Evolutionary conservation across 2,329 filamentous ascomycete genomes (phyloP).

Genomic region (Scedosporium minutisporum): DNA sequence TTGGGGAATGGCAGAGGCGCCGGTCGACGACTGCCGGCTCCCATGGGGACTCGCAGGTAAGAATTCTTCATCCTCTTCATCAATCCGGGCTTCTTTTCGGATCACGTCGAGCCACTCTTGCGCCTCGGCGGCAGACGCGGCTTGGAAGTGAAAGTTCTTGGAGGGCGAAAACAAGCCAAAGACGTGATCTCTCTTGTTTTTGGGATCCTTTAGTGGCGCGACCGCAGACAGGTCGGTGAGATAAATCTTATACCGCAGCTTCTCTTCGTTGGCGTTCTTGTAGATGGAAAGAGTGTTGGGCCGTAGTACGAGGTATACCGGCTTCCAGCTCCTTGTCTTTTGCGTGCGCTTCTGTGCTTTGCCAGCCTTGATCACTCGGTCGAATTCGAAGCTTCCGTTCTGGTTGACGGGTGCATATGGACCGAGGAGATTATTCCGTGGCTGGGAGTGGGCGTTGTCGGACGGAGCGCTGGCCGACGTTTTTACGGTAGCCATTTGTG

Average conservation of each 20-base stretch:
- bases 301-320: slow-evolving; percentile 78
- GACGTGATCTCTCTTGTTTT: slow-evolving; percentile 74
- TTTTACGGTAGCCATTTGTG: slow-evolving; percentile 6
- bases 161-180: slow-evolving; percentile 90
- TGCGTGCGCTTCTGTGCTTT: slow-evolving; percentile 80
- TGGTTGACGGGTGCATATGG: slow-evolving; percentile 72
- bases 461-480: not conserved
- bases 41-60: slow-evolving; percentile 58
- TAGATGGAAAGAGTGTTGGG: slow-evolving; percentile 88
- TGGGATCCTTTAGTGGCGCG: slow-evolving; percentile 78
- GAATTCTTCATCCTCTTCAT: slow-evolving; percentile 82
- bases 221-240: slow-evolving; percentile 87
- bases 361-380: slow-evolving; percentile 84
- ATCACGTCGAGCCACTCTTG: slow-evolving; percentile 81
- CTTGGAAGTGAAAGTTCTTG: slow-evolving; percentile 85
- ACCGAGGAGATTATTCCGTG: not conserved
- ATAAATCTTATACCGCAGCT: slow-evolving; percentile 78
- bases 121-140: slow-evolving; percentile 61
- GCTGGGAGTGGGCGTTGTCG: not conserved
- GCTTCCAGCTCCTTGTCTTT: slow-evolving; percentile 94
- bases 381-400: slow-evolving; percentile 92
- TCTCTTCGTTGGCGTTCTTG: slow-evolving; percentile 82
- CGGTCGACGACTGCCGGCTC: slow-evolving; percentile 30
- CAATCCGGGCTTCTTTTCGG: slow-evolving; percentile 68
- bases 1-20: slow-evolving; percentile 4